Evolutionary conservation across 495 filamentous ascomycete species (phyloP), one percentile per base, ranked within the genome.

Genomic region (Podospora australis): DNA sequence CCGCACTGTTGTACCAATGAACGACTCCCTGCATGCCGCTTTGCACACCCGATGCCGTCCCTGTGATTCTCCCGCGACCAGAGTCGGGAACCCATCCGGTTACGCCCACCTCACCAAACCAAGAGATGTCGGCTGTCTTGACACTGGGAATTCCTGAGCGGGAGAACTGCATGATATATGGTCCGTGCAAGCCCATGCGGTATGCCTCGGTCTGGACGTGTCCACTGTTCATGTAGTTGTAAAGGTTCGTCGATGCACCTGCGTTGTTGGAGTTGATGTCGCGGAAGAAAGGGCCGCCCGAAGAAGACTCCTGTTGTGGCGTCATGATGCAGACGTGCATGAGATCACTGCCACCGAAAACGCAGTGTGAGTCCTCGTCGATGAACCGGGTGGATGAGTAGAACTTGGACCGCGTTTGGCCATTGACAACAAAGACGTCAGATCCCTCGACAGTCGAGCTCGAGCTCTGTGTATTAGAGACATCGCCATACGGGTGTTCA

Each of bases 211-310:
- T 84, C 59, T 82, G 77, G 8, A 78, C 78, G 45, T 82, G 79
- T 10, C 71, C 72, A 17, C 74, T 78, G 66, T 82, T 83, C 81
- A 84, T 85, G 61, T 84, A 85, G 70, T 78, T 83, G 66, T 82
- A 83, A 0, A 83, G 70, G 32, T 77, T 75, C 8, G 75, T 81
- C 39, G 72, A 75, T 5, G 55, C 63, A 20, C 73, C 76, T 10
- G 71, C 79, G 46, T 82, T 79, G 67, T 85, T 85, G 41, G 70
- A 60, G 55, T 85, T 72, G 65, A 85, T 85, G 49, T 85, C 81
- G 2, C 81, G 72, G 63, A 72, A 74, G 72, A 83, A 85, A 14
- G 77, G 77, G 1, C 77, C 78, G 11, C 78, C 77, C 0, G 74
- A 77, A 1, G 71, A 70, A 2, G 68, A 70, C 56, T 80, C 77